A percentile compares a stretch with the other conserved stretches of the same genome.
Conservation (phyloP, 1,284 basidiomycete genomes). For the Rhodotorula sp. region DNA sequence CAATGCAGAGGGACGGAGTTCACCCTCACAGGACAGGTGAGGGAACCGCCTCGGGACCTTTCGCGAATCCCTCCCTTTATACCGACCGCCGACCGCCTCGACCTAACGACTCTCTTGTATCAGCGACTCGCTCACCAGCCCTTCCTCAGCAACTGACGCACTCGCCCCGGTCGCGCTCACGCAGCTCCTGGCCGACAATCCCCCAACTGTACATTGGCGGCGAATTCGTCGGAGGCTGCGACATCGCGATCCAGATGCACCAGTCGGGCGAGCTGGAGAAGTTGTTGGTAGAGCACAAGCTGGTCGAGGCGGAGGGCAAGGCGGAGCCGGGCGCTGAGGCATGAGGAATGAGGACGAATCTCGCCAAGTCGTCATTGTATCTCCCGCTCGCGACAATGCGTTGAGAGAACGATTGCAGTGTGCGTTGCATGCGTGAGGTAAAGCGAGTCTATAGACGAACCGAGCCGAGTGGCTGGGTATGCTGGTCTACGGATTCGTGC, state of each 20-base stretch:
- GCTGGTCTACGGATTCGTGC: too few species aligned
- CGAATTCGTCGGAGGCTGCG: slow-evolving; percentile 95
- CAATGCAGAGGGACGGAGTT: too few species aligned
- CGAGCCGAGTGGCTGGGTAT: too few species aligned
- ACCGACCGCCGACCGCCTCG: too few species aligned
- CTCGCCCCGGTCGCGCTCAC: background rate
- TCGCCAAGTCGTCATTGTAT: background rate
- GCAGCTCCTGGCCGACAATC: slow-evolving; percentile 94
- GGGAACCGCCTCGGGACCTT: too few species aligned
- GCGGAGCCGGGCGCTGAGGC: slow-evolving; percentile 10
- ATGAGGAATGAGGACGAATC: background rate
- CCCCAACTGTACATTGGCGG: slow-evolving; percentile 93
- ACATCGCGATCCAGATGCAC: slow-evolving; percentile 93
- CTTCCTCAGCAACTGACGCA: slow-evolving; percentile 28
- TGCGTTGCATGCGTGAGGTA: too few species aligned
- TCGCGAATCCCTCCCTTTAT: too few species aligned
- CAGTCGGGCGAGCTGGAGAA: slow-evolving; percentile 90
- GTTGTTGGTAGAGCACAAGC: slow-evolving; percentile 68
- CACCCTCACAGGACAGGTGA: too few species aligned
- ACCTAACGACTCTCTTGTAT: too few species aligned
- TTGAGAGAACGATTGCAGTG: too few species aligned
- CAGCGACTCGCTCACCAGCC: background rate
- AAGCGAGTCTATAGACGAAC: too few species aligned
- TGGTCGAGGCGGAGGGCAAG: slow-evolving; percentile 54
- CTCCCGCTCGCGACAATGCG: too few species aligned